These are phyloP conservation scores for Parastagonospora avenae DNA, from an alignment of 2,329 filamentous ascomycete species.

Conservation along the genomic window DNA sequence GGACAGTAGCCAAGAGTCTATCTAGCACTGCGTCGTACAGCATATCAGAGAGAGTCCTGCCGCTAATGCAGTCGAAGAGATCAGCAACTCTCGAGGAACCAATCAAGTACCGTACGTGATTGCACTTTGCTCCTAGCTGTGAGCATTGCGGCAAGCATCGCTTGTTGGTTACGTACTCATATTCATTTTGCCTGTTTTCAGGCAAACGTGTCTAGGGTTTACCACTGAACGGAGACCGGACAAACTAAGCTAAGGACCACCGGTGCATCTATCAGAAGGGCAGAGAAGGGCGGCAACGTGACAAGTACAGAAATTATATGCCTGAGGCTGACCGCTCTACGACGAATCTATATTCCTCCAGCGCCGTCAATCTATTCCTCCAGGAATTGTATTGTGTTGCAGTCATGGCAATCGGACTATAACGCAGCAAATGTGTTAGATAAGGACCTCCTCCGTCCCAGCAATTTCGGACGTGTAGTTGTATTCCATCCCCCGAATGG, in stretches of 20 bases:
- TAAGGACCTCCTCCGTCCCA: slow-evolving; percentile 15
- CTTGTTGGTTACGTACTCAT: neutral
- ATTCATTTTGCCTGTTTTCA: neutral
- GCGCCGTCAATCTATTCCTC: slow-evolving; percentile 2
- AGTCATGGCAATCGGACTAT: neutral
- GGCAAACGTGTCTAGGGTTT: neutral
- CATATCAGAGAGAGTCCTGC: no score
- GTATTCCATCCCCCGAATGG: slow-evolving; percentile 1
- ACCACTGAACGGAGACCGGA: neutral
- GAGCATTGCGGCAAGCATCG: neutral
- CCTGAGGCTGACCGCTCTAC: neutral
- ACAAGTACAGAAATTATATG: neutral
- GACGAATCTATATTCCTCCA: slow-evolving; percentile 2
- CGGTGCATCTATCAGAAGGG: neutral
- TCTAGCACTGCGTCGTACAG: neutral
- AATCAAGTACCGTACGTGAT: neutral
- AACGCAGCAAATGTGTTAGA: slow-evolving; percentile 2
- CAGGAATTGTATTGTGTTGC: slow-evolving; percentile 4
- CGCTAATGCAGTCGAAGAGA: neutral
- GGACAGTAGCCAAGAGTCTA: neutral
- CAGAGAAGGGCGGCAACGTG: neutral
- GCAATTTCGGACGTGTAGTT: slow-evolving; percentile 7
- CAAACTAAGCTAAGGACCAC: neutral
- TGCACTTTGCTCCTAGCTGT: neutral
- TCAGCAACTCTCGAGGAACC: neutral